phyloP scores from a whole-genome alignment of 495 filamentous ascomycete genomes.

The Bryoglossum gracile region DNA sequence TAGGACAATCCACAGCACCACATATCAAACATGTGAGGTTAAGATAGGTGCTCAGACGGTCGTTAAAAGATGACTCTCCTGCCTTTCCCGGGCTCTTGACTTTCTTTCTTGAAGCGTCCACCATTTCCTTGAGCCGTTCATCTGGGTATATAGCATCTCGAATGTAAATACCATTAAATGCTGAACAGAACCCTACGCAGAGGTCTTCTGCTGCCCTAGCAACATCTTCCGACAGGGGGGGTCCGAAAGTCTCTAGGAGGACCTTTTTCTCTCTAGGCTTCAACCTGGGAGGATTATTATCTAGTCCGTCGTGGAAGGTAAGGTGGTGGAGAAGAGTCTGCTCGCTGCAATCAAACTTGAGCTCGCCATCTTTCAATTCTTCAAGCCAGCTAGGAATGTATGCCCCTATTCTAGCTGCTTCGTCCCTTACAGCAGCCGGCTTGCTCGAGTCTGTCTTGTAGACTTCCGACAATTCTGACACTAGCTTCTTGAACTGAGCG shows the following conservation, averaged over 20 bases:
- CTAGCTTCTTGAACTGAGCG: neutral
- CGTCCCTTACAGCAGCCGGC: constrained; percentile 3
- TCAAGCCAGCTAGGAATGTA: constrained; percentile 18
- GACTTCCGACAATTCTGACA: constrained; percentile 15
- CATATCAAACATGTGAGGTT: constrained; percentile 21
- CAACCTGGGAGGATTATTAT: neutral
- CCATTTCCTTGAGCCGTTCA: constrained; percentile 17
- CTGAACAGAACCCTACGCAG: constrained; percentile 3
- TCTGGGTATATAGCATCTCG: constrained; percentile 10
- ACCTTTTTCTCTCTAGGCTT: neutral
- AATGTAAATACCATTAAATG: constrained; percentile 17
- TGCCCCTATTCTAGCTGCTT: neutral
- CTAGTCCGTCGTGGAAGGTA: neutral
- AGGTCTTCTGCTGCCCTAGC: no score
- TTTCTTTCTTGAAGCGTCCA: neutral
- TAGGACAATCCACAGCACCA: constrained; percentile 18
- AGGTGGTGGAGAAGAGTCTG: constrained; percentile 12
- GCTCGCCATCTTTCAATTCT: constrained; percentile 7
- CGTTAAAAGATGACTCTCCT: neutral
- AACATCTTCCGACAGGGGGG: neutral
- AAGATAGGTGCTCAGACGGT: constrained; percentile 16
- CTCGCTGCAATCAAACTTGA: no score
- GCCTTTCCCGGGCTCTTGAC: constrained; percentile 5
- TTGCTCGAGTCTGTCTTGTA: constrained; percentile 4
- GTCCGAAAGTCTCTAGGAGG: constrained; percentile 1